Base-by-base conservation (phyloP, 257 asterid genomes). In the Penstemon newberryi region DNA sequence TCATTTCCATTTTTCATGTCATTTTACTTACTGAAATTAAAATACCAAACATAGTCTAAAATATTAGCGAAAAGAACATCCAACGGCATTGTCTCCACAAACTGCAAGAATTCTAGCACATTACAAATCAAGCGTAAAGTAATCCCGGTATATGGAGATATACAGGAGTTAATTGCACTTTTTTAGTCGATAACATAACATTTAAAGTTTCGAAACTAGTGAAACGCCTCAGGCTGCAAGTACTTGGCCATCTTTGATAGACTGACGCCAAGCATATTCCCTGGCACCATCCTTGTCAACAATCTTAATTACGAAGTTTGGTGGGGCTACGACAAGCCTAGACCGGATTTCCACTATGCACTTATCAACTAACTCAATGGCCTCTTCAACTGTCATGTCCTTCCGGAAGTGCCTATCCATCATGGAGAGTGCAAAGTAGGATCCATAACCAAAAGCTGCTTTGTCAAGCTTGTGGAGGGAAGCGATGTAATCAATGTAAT, bases 231-330 rank as follows among this genome's bases (percentile, higher is more conserved):
- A 82, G n/a, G 69, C 69, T 8, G 76, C 65, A 73, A 89, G 18
- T 40, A 71, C 78, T 0, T 80, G 82, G 40, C 81, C 80, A 54
- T 89, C 97, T 71, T 72, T 74, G 72, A 90, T 75, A 49, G 96
- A 75, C 77, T 88, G 66, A 5, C 96, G 96, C 96, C 96, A 89
- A 2, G 86, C 95, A 40, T 82, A 77, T 57, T 82, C 89, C 78
- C 96, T 79, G 3, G 97, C 97, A 65, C 99, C 99, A 2, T 89
- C 87, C 70, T 87, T 79, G 78, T 90, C 99, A 0, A 94, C 99
- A 15, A 94, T 94, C 73, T 94, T 94, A 76, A 94, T 92, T 8
- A 92, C 82, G 18, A 92, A 92, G 82, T 92, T 92, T 1, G 96
- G 98, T 45, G 96, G 96, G 65, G 96, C 96, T 36, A 92, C 80